Percentiles rank a stretch among this genome's conserved stretches.
Evolutionary conservation across 2,329 filamentous ascomycete genomes (phyloP).

Genomic region (Talaromyces sp.): DNA sequence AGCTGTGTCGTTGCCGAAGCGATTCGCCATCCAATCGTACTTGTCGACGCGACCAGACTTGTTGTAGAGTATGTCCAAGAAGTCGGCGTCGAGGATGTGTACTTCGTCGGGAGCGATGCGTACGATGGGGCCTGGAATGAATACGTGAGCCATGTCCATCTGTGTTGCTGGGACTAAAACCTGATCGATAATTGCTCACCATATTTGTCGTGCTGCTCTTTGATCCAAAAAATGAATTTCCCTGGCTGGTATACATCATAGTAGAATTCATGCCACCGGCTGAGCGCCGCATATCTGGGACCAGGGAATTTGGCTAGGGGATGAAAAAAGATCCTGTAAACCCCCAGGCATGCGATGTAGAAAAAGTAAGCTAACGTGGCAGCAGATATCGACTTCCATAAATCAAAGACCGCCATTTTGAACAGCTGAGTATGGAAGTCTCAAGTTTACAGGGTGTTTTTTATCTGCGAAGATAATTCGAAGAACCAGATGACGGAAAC

Average conservation of each 20-base stretch:
- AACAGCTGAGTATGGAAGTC: not conserved
- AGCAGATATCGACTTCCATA: not conserved
- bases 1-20: constrained; percentile 3
- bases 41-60: not conserved
- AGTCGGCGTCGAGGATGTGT: constrained; percentile 1
- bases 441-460: not conserved
- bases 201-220: constrained; percentile 18
- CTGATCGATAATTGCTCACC: constrained; percentile 16
- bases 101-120: constrained; percentile 3
- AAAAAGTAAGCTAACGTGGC: not conserved
- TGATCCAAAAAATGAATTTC: constrained; percentile 21
- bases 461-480: not conserved
- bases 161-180: too few species aligned
- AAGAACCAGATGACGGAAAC: too few species aligned
- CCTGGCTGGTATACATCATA: constrained; percentile 18
- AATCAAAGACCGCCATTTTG: constrained; percentile 1
- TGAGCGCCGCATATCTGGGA: constrained; percentile 15
- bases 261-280: constrained; percentile 17
- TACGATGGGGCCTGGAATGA: not conserved
- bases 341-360: not conserved
- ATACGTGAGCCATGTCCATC: not conserved
- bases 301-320: constrained; percentile 16
- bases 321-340: constrained; percentile 13
- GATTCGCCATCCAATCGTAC: constrained; percentile 4
- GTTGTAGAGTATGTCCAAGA: constrained; percentile 2